phyloP scores from a whole-genome alignment of 2,329 filamentous ascomycete species.

The Venturia nashicola region DNA sequence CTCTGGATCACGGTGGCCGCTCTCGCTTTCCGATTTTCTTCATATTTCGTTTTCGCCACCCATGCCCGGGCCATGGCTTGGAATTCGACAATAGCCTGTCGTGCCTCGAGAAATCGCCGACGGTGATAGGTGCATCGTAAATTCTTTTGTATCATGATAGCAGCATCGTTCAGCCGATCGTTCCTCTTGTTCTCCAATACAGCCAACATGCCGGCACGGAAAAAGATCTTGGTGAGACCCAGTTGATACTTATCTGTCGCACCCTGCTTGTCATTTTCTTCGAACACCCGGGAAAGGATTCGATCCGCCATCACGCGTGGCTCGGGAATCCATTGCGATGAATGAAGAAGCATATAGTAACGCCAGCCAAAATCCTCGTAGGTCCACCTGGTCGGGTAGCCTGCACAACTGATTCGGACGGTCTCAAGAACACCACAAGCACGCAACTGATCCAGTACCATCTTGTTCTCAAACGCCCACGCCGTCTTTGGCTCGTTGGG shows the following conservation, averaged over 20 bases:
- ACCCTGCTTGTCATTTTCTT: conserved; percentile 50
- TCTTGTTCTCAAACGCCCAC: conserved; percentile 97
- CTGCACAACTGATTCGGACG: conserved; percentile 91
- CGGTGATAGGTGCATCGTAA: conserved; percentile 90
- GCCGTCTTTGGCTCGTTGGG: conserved; percentile 93
- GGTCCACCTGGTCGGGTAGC: conserved; percentile 95
- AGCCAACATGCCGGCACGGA: conserved; percentile 96
- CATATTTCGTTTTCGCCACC: conserved; percentile 62
- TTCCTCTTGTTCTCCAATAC: conserved; percentile 93
- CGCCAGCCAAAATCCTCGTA: conserved; percentile 96
- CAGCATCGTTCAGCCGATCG: conserved; percentile 79
- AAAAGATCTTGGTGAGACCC: conserved; percentile 97
- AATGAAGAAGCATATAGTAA: conserved; percentile 96
- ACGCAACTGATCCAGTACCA: conserved; percentile 93
- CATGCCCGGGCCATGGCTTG: conserved; percentile 70
- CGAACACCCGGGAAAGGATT: conserved; percentile 79
- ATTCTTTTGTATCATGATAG: conserved; percentile 98
- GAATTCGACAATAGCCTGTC: conserved; percentile 65
- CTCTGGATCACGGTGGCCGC: conserved; percentile 91
- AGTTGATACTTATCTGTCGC: conserved; percentile 92
- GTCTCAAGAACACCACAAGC: conserved; percentile 98
- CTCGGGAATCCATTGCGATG: conserved; percentile 80
- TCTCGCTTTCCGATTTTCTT: conserved; percentile 70
- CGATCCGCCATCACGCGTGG: conserved; percentile 89
- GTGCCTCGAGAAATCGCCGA: conserved; percentile 76